Base-by-base conservation (phyloP, 1,139 yeast species). In the Kurtzmaniella quercitrusa region DNA sequence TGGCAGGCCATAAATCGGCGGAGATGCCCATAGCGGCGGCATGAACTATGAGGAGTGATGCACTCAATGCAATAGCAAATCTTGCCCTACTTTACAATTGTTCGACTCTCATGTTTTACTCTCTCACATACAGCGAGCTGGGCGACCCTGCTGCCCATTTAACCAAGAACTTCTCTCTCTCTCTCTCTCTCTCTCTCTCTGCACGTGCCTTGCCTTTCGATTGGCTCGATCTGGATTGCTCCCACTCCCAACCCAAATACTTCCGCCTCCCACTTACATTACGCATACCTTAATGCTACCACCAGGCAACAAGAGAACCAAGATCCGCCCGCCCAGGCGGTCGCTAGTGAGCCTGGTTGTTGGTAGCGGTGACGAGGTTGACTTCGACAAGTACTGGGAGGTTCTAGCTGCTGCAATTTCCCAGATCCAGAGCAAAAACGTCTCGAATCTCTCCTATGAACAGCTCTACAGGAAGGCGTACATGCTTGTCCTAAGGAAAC, bases 391-490 rank as follows among this genome's bases (percentile, higher is more conserved):
- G 44, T 74, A 88, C 1, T 91, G 98, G 97, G 55, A 60, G 2
- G 67, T 80, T 1, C 69, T 93, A 27, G 68, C 85, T n/a, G 72
- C 78, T 38, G 98, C 97, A 25, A 82, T 93, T 38, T 66, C 65
- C 23, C 89, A 85, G 56, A 91, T 93, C 44, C 87, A 85, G 55
- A 71, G 75, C 41, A 82, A 85, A 53, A 81, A 86, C 57, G 91
- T 90, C 10, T 80, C 89, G 3, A 76, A 78, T 47, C 69, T 91
- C 27, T 86, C 95, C 1, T 93, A 88, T 58, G 96, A 90, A 54
- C 88, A 83, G 52, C 73, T 93, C 1, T 93, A 93, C 60, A 70
- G 96, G 42, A 80, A 84, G 34, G 89, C 95, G 0, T 93, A 93
- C 57, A 81, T 82, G 17, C 60, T 90, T 37, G 97, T 90, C 2